Base-by-base conservation (phyloP, 2,329 filamentous ascomycete species). In the Calycina herbarum region DNA sequence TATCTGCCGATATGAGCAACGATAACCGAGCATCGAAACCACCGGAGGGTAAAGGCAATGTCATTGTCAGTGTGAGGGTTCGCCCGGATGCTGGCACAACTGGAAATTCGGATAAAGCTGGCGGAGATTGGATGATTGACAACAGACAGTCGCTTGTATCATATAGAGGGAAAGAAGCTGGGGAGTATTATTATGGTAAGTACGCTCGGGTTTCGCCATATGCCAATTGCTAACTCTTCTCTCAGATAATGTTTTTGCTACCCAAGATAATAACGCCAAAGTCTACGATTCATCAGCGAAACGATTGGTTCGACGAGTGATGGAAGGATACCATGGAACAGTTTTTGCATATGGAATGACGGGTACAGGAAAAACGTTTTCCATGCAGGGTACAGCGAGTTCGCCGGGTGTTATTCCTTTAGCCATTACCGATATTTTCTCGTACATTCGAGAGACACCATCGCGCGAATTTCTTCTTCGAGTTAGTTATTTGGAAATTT, bases 291-390 rank as follows among this genome's bases (percentile, higher is more conserved):
- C 94, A 69, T 92, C 88, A 57, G 95, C 95, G 56, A 98, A 98
- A 79, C 90, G 95, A 68, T 83, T 99, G 61, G 95, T 99, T 58
- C 90, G 95, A 72, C 86, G 95, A 73, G 95, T 99, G 60, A 99
- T 99, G 95, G 95, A 99, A 81, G 95, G 95, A 54, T 99, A 98
- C 77, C 94, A 98, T 75, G 95, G 94, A 66, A 99, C 95, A 0
- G 95, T 99, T 29, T 98, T 99, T 77, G 94, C 94, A 20, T 99
- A 99, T 77, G 95, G 95, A 75, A 98, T 98, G 94, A 99, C 95
- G 3, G 95, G 95, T 68, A 98, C 95, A 0, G 95, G 95, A 72
- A 99, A 99, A 81, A 99, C 95, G 0, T 99, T 98, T 77, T 98
- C 94, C 48, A 99, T 99, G 95, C 95, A 99, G 81, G 95, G 95